Evolutionary conservation across 2,329 filamentous ascomycete genomes (phyloP), one percentile per base, ranked within the genome.

Genomic region (Nothophaeocryptopus gaeumannii): DNA sequence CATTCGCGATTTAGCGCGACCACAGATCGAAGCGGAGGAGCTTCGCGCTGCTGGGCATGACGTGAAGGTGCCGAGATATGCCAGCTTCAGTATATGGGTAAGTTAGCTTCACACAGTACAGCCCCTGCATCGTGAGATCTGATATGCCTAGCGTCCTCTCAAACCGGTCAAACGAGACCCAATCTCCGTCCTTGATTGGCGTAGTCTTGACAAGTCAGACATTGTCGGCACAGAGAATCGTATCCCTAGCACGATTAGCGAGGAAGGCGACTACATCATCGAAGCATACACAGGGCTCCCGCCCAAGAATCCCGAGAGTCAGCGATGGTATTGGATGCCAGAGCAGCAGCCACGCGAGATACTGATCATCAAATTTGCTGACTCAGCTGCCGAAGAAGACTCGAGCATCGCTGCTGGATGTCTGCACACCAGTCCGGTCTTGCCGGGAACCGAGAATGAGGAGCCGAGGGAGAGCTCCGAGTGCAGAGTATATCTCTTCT

Each of bases 121-220:
- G n/a, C 13, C n/a, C 13, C 3, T 30, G 26, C 7, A 11, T 5
- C 10, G n/a, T 15, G 26, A 43, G 5, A 26, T 12, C 39, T 47
- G 13, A 48, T 36, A 5, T 10, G 12, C 16, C 30, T 31, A 53
- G 54, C 56, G 56, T 1, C 54, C 56, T 5, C 31, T 58, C 1
- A 51, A 56, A 14, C 50, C 51, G 3, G 51, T 58, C 41, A 54
- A 50, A 15, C 56, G 56, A 11, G 56, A 58, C 38, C 54, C 56
- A 5, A 51, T 58, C 15, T 49, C 56, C 2, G 40, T 56, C 2
- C 49, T 54, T 12, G 54, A 56, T 37, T 56, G 50, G 34, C 48
- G 54, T 8, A 51, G 44, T 31, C 32, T 54, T 11, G 51, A 50
- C 15, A 43, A 39, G 29, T 38, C 48, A 30, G 56, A 58, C 11